phyloP scores from a whole-genome alignment of 2,329 filamentous ascomycete genomes.

The Fusarium sp. region DNA sequence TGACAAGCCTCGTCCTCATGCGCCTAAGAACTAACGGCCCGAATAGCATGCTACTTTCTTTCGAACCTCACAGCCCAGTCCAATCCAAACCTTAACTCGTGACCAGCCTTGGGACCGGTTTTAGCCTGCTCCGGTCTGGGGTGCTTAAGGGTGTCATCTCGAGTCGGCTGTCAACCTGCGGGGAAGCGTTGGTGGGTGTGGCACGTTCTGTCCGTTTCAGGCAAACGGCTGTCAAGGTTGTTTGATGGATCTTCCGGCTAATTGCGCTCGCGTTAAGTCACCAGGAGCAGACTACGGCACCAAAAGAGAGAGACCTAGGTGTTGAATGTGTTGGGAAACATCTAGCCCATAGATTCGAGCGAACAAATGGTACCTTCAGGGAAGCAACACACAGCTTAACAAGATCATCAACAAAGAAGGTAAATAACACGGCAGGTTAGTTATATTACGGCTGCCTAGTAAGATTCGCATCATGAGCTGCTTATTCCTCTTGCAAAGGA shows the following conservation, averaged over 20 bases:
- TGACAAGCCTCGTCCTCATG: constrained; percentile 23
- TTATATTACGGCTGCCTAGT: not conserved
- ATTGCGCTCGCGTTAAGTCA: constrained; percentile 19
- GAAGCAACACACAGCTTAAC: not conserved
- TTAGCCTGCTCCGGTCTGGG: constrained; percentile 37
- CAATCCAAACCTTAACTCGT: constrained; percentile 30
- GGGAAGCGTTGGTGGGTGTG: constrained; percentile 45
- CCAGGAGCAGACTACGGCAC: constrained; percentile 13
- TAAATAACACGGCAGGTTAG: not conserved
- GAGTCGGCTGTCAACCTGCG: constrained; percentile 43
- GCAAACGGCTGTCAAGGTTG: constrained; percentile 31
- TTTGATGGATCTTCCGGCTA: constrained; percentile 40
- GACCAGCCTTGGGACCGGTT: constrained; percentile 34
- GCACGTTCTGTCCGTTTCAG: constrained; percentile 37
- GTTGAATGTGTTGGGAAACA: not conserved
- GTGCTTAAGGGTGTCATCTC: constrained; percentile 32
- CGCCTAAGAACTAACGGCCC: constrained; percentile 43
- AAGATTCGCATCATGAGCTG: not conserved
- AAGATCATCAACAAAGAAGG: not conserved
- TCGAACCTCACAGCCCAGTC: constrained; percentile 32
- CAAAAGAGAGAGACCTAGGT: constrained; percentile 13
- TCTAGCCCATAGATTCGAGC: not conserved
- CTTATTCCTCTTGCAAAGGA: not conserved
- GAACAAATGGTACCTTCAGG: not conserved
- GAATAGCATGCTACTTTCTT: constrained; percentile 42